Conservation (phyloP, 2,329 filamentous ascomycete species). For the Aphanocladium album region DNA sequence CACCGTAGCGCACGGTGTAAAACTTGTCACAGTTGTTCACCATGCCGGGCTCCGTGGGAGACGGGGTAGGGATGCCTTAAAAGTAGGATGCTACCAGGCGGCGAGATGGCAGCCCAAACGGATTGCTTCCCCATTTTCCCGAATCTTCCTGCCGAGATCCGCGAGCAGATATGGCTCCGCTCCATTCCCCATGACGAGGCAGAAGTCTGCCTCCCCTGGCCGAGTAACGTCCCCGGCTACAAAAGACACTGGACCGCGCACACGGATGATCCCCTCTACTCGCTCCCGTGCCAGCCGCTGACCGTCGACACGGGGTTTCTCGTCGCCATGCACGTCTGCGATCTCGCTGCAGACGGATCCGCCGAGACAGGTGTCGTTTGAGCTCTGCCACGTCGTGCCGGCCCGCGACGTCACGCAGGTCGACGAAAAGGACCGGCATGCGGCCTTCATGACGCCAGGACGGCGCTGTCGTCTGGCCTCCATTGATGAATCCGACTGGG, state of each 20-base stretch:
- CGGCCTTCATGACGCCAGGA: too few relatives aligned
- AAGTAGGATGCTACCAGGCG: too few relatives aligned
- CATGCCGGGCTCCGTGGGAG: slow-evolving; percentile 16
- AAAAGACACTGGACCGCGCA: too few relatives aligned
- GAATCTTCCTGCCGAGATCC: slow-evolving; percentile 6
- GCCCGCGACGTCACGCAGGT: background rate
- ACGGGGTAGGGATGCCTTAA: slow-evolving; percentile 10
- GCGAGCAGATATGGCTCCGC: background rate
- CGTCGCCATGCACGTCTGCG: slow-evolving; percentile 2
- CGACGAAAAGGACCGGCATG: too few relatives aligned
- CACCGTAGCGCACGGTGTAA: slow-evolving; percentile 8
- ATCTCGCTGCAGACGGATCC: background rate
- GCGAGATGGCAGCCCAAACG: too few relatives aligned
- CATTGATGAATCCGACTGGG: too few relatives aligned
- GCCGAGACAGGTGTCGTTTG: background rate
- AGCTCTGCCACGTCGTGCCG: background rate
- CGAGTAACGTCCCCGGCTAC: background rate
- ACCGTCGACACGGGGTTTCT: slow-evolving; percentile 9
- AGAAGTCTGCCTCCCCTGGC: slow-evolving; percentile 8
- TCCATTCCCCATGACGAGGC: slow-evolving; percentile 2
- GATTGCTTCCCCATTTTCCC: background rate
- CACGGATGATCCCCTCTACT: background rate
- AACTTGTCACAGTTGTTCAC: slow-evolving; percentile 13
- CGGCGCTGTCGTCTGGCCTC: too few relatives aligned
- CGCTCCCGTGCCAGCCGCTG: slow-evolving; percentile 1